These are phyloP conservation scores for Zea mays DNA, from an alignment of 176 grass and related monocot genomes.

Conservation along the genomic window DNA sequence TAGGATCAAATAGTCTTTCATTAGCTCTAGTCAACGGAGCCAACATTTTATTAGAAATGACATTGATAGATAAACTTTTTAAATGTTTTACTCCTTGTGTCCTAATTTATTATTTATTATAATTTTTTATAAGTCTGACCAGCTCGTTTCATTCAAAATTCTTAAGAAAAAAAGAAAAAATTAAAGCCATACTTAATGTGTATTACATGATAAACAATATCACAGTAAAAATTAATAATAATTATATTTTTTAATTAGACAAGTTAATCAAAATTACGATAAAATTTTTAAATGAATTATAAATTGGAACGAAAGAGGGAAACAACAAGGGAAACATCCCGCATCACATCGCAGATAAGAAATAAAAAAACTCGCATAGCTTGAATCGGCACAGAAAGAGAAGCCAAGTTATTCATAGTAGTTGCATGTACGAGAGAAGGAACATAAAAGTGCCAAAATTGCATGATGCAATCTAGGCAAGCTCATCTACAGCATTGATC, in stretches of 20 bases:
- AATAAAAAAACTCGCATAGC: neutral
- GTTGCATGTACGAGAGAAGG: too few species aligned
- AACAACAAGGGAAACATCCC: neutral
- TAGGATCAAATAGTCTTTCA: neutral
- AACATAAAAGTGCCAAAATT: slow-evolving; percentile 32
- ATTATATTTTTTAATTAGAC: too few species aligned
- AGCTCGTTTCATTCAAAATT: too few species aligned
- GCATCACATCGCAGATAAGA: neutral
- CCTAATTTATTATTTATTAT: too few species aligned
- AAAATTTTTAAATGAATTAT: too few species aligned
- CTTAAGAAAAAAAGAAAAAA: too few species aligned
- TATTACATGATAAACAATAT: too few species aligned
- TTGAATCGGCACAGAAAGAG: neutral
- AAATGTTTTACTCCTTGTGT: neutral
- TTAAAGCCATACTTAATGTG: too few species aligned
- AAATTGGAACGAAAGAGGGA: neutral
- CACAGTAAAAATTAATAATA: too few species aligned
- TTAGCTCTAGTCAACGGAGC: neutral
- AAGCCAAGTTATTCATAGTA: neutral
- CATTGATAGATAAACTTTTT: neutral
- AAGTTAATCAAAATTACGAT: too few species aligned
- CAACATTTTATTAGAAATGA: neutral
- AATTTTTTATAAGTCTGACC: too few species aligned
- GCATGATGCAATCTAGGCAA: neutral
- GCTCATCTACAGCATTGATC: neutral